These are phyloP conservation scores for Linum trigynum DNA, from an alignment of 345 rosid species.

Conservation along the genomic window DNA sequence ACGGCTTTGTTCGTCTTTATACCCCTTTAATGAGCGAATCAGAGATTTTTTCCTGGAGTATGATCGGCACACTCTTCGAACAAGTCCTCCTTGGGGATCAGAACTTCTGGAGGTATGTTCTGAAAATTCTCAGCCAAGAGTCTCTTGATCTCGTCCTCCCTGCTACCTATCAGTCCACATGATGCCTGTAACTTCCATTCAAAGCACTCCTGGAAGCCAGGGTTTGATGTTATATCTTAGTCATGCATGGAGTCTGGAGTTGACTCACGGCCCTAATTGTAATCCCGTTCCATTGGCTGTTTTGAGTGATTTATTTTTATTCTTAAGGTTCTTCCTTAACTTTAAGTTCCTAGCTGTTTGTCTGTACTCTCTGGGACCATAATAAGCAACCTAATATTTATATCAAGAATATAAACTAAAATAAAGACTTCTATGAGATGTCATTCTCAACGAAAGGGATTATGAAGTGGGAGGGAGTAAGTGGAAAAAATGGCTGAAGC, in stretches of 20 bases:
- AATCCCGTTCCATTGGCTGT: background rate
- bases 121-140: background rate
- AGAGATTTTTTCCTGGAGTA: constrained; percentile 97
- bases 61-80: constrained; percentile 91
- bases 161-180: background rate
- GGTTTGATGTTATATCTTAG: too few relatives aligned
- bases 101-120: constrained; percentile 88
- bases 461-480: background rate
- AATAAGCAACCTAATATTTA: background rate
- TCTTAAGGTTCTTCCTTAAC: too few relatives aligned
- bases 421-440: too few relatives aligned
- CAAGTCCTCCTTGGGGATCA: constrained; percentile 98
- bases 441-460: background rate
- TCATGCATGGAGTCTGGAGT: too few relatives aligned
- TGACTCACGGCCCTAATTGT: too few relatives aligned
- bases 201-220: background rate
- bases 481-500: background rate
- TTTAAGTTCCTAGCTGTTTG: background rate
- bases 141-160: background rate
- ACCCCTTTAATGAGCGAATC: constrained; percentile 85
- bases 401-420: too few relatives aligned
- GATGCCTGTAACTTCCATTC: background rate
- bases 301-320: background rate
- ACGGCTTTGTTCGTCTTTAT: constrained; percentile 85
- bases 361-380: background rate